phyloP scores from a whole-genome alignment of 495 filamentous ascomycete species.

The Evansstolkia leycettana region DNA sequence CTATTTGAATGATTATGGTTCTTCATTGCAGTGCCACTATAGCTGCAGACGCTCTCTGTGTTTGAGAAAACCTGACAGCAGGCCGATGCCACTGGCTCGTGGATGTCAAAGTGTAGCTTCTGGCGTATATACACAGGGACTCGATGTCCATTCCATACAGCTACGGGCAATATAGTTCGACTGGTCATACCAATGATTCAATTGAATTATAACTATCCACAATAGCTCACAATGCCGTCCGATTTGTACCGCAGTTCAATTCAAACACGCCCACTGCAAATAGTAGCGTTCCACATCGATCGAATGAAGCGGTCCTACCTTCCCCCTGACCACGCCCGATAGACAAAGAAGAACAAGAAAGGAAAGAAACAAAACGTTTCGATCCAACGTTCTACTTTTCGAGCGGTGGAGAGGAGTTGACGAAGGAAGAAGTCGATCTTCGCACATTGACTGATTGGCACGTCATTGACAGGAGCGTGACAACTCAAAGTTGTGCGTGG shows the following conservation, averaged over 20 bases:
- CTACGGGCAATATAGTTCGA: too few relatives aligned
- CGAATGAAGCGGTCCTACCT: slow-evolving; percentile 22
- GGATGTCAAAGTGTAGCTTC: too few relatives aligned
- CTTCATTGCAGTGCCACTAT: too few relatives aligned
- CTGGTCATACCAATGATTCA: too few relatives aligned
- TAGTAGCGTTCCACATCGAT: slow-evolving; percentile 11
- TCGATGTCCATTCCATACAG: too few relatives aligned
- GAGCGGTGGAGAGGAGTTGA: slow-evolving; percentile 18
- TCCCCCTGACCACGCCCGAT: slow-evolving; percentile 24
- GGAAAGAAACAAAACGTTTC: slow-evolving; percentile 31
- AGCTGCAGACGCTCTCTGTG: too few relatives aligned
- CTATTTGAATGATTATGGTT: too few relatives aligned
- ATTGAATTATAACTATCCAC: too few relatives aligned
- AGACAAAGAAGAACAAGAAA: slow-evolving; percentile 19
- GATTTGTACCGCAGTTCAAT: slow-evolving; percentile 29
- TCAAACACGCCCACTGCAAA: slow-evolving; percentile 15
- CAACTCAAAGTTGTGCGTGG: slow-evolving; percentile 88
- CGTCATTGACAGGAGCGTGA: slow-evolving; percentile 61
- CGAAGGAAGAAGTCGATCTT: slow-evolving; percentile 47
- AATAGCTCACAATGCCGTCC: too few relatives aligned
- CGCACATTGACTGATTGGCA: slow-evolving; percentile 95
- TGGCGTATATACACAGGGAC: too few relatives aligned
- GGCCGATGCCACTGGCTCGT: too few relatives aligned
- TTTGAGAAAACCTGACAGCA: too few relatives aligned
- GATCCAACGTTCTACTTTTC: slow-evolving; percentile 13